Conservation (phyloP, 2,329 filamentous ascomycete genomes). For the Exophiala lecanii-corni region DNA sequence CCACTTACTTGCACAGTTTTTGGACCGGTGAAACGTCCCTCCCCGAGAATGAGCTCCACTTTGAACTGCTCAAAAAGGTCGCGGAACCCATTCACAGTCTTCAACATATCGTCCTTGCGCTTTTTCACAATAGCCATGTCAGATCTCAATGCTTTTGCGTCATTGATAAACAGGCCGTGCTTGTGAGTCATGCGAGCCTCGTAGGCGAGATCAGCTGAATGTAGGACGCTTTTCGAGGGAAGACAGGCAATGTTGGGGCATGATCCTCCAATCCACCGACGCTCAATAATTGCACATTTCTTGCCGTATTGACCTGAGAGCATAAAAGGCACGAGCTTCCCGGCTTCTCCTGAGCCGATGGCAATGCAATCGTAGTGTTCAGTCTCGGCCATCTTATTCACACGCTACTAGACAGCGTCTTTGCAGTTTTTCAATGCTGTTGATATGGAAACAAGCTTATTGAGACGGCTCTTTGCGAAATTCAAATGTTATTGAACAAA, state of each 20-base stretch:
- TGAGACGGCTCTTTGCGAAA: no score
- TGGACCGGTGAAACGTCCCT: background rate
- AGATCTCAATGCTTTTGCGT: background rate
- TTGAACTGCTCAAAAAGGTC: background rate
- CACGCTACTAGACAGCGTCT: no score
- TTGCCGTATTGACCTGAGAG: background rate
- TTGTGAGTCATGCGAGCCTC: background rate
- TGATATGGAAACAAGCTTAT: no score
- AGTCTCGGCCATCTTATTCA: background rate
- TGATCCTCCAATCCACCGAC: background rate
- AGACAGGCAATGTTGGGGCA: background rate
- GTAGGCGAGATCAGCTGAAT: background rate
- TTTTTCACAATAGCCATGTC: background rate
- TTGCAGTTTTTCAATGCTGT: no score
- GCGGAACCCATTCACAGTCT: background rate
- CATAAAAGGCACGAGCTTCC: background rate
- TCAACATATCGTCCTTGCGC: background rate
- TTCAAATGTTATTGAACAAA: no score
- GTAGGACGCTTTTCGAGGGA: background rate
- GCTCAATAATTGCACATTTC: background rate
- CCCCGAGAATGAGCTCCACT: background rate
- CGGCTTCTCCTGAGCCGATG: background rate
- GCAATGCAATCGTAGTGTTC: background rate
- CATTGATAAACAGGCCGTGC: background rate
- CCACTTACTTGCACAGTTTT: background rate